Base-by-base conservation (phyloP, 2,329 filamentous ascomycete genomes). In the Sporothrix pallida region DNA sequence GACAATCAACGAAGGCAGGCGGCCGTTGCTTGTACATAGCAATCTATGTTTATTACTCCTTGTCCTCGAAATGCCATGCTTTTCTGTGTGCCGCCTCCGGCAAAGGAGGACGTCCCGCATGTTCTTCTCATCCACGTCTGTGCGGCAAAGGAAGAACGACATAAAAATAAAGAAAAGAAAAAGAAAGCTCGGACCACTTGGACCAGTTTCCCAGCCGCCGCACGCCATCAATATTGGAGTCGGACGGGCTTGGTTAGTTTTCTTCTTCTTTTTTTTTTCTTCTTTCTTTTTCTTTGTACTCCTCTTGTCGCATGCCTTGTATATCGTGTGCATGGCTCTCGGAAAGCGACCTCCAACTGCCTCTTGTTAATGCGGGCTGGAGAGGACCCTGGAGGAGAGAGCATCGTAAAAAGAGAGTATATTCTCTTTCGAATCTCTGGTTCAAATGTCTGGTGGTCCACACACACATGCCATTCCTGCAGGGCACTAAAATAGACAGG, bases 401-500 rank as follows among this genome's bases (percentile, higher is more conserved):
- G 56, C 17, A 60, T n/a, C 20, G 48, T 31, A 26, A 23, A 10
- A 10, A 23, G 17, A 20, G 26, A 48, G 65, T 12, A 15, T 13
- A 42, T 46, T 56, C 9, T 12, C 52, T 56, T 23, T 63, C 37
- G 42, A 65, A 10, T 13, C 44, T 46, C 12, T 6, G n/a, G 4
- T 20, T 31, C 63, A 37, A 48, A 50, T 70, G 67, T 26, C 15
- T 23, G 15, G 20, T 23, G 15, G 20, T 15, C 68, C 68, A 70
- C 68, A 17, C 68, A 56, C 68, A 70, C 68, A 70, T 70, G 68
- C 52, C 68, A 70, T 58, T 58, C 52, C 68, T 26, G 52, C 37
- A 58, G 52, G 52, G 12, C 52, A 70, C 52, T 70, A 70, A 70
- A 46, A 48, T 23, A 31, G 31, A 70, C 15, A 31, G 52, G 68